Evolutionary conservation across 2,329 filamentous ascomycete genomes (phyloP), one percentile per base, ranked within the genome.

Genomic region (Claviceps sorghi): DNA sequence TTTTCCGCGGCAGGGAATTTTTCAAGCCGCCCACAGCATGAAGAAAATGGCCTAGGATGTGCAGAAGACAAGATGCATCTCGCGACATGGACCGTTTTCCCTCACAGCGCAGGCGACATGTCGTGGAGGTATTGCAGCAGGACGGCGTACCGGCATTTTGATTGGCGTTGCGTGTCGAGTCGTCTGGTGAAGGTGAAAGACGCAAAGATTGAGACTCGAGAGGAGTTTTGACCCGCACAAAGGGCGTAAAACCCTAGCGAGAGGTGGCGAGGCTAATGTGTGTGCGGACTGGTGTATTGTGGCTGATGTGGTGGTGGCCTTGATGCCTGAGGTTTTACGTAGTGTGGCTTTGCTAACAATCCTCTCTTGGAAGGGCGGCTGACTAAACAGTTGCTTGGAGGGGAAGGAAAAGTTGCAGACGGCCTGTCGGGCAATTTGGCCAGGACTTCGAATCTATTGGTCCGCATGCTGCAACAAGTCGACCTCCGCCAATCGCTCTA

Each of bases 91-190:
- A 4, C 26, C 38, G 43, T 10, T 6, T 46, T 45, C 42, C 36
- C 17, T 30, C 36, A 19, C 15, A 48, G 32, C 36, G 30, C 46
- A 42, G 32, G 49, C 49, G 51, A 48, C 49, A 42, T n/a, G 34
- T 52, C 34, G 52, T 40, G 41, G 32, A 51, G 26, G 51, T 29
- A 50, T 52, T 29, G 49, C 53, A 51, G 47, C 49, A 54, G 51
- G 57, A 50, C 34, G 54, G 56, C 68, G 59, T 70, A 70, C 68
- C 64, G 68, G 66, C 68, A 70, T 70, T 61, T 66, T 70, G 66
- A 57, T 60, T 62, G 65, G 60, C 60, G 63, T 64, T 67, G 61
- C 60, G 64, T 65, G 63, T 67, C 66, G 61, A 68, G 62, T 65
- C 63, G 60, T 62, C 45, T 63, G 61, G 55, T 67, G 64, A 60